Conservation (phyloP, 306 rosid species). For the Begonia loranthoides region DNA sequence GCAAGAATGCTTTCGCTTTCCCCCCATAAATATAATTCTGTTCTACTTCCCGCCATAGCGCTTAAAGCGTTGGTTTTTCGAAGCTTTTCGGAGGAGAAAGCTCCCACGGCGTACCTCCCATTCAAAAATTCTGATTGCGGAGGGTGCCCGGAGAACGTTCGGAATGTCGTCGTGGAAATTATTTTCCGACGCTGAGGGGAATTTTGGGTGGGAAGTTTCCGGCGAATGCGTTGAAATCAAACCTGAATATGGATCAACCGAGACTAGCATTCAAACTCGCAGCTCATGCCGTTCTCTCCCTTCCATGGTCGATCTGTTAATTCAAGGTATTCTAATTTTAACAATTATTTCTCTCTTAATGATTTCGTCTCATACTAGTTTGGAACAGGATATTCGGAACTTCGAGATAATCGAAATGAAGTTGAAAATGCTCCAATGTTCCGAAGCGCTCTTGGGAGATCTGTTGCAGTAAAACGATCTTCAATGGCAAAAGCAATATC, state of each 20-base stretch:
- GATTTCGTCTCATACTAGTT: not conserved
- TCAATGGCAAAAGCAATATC: conserved; percentile 35
- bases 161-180: conserved; percentile 34
- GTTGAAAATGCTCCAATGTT: conserved; percentile 22
- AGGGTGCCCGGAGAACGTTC: not conserved
- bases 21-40: too few species aligned
- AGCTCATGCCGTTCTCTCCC: conserved; percentile 20
- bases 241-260: conserved; percentile 3
- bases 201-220: conserved; percentile 24
- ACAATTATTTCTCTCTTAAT: not conserved
- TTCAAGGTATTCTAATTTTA: conserved; percentile 15
- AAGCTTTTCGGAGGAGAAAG: too few species aligned
- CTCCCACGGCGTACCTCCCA: too few species aligned
- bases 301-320: conserved; percentile 37
- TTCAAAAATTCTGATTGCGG: too few species aligned
- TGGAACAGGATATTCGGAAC: conserved; percentile 28
- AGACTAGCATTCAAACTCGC: not conserved
- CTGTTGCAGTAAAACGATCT: conserved; percentile 28
- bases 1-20: too few species aligned
- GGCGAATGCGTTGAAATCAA: conserved; percentile 6
- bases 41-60: too few species aligned
- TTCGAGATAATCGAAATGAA: conserved; percentile 16
- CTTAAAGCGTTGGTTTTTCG: too few species aligned
- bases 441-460: conserved; percentile 31
- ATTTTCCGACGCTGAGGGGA: conserved; percentile 12